These are phyloP conservation scores for Closterium sp. DNA, from an alignment of 139 green algal species.

Conservation along the genomic window DNA sequence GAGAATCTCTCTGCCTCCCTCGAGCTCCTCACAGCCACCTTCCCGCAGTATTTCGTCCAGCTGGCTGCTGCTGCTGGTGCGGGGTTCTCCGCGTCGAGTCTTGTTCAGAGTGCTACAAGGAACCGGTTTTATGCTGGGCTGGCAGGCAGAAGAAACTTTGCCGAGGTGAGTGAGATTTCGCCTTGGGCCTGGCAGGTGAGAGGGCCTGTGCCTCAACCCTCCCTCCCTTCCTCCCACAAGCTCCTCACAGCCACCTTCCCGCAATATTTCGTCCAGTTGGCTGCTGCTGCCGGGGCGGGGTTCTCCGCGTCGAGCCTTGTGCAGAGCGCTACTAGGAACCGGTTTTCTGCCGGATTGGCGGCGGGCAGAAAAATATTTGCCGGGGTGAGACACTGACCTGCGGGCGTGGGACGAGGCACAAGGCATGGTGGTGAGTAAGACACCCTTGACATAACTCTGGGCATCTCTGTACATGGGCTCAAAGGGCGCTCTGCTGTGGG, in stretches of 20 bases:
- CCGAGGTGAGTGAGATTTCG: slow-evolving; percentile 1
- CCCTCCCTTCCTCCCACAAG: background rate
- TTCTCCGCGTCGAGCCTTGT: slow-evolving; percentile 21
- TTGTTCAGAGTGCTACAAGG: slow-evolving; percentile 35
- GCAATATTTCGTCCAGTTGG: slow-evolving; percentile 31
- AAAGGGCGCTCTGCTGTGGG: background rate
- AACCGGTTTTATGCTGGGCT: slow-evolving; percentile 46
- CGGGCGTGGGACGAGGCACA: too few species aligned
- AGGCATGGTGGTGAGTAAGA: too few species aligned
- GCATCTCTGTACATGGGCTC: too few species aligned
- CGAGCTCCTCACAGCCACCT: slow-evolving; percentile 30
- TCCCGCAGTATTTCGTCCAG: slow-evolving; percentile 30
- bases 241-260: background rate
- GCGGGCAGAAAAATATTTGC: slow-evolving; percentile 25
- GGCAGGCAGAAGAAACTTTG: slow-evolving; percentile 35
- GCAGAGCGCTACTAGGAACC: slow-evolving; percentile 30
- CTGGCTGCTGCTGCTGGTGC: slow-evolving; percentile 19
- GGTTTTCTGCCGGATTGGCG: slow-evolving; percentile 39
- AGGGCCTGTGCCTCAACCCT: too few species aligned
- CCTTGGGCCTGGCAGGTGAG: background rate
- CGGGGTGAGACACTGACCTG: slow-evolving; percentile 17
- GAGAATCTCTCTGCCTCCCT: slow-evolving; percentile 34
- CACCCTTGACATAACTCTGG: too few species aligned
- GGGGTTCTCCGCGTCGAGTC: background rate
- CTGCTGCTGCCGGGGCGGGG: slow-evolving; percentile 1